Conservation (phyloP, 805 yeast genomes). For the Huiozyma naganishii region DNA sequence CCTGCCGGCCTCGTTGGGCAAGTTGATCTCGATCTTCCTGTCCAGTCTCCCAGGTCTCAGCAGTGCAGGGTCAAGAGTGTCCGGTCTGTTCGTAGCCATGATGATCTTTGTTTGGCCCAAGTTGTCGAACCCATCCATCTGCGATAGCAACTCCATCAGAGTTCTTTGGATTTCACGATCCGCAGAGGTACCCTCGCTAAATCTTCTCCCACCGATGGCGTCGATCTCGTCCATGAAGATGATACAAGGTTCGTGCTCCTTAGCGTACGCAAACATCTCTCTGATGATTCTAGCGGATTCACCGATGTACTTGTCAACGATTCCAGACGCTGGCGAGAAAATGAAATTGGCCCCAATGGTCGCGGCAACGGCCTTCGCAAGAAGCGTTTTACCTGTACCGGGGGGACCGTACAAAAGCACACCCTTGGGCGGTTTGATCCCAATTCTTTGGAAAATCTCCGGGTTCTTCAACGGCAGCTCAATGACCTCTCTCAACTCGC, state of each 20-base stretch:
- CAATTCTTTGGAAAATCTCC: constrained; percentile 88
- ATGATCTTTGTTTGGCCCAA: constrained; percentile 94
- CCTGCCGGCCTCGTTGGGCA: constrained; percentile 94
- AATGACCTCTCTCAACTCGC: constrained; percentile 94
- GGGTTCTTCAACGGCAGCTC: constrained; percentile 96
- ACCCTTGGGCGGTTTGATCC: constrained; percentile 98
- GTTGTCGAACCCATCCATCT: constrained; percentile 97
- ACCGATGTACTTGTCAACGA: constrained; percentile 96
- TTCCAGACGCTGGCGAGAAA: constrained; percentile 96
- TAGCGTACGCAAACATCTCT: constrained; percentile 97
- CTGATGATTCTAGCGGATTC: constrained; percentile 93
- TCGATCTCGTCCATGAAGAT: constrained; percentile 98
- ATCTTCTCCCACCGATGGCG: constrained; percentile 97
- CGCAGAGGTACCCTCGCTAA: constrained; percentile 95
- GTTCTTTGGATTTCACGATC: constrained; percentile 98
- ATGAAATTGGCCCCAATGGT: constrained; percentile 97
- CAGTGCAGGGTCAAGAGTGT: constrained; percentile 93
- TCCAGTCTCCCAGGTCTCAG: constrained; percentile 96
- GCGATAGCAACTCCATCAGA: constrained; percentile 89
- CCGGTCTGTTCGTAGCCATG: constrained; percentile 99
- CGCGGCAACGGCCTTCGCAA: constrained; percentile 97
- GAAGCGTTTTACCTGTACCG: constrained; percentile 92
- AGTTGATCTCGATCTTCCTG: constrained; percentile 87
- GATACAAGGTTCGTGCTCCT: constrained; percentile 95
- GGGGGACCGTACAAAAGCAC: constrained; percentile 96